Conservation (phyloP, 2,329 filamentous ascomycete species). For the Cercospora sp. region DNA sequence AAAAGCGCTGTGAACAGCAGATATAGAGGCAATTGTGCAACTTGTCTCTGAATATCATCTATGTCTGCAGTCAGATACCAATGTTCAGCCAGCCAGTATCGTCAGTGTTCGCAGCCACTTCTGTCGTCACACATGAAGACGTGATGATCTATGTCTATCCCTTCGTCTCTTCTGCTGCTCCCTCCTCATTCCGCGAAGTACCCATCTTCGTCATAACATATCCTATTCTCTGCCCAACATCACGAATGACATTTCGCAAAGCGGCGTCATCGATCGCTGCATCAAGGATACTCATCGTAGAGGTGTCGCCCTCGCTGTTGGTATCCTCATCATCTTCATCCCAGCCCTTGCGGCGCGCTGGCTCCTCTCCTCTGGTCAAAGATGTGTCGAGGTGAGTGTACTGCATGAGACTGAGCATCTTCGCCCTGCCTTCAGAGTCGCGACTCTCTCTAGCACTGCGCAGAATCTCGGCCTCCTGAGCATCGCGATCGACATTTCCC, state of each 20-base stretch:
- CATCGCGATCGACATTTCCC: slow-evolving; percentile 40
- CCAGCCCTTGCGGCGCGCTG: neutral
- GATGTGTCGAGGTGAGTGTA: slow-evolving; percentile 56
- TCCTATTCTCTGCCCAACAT: slow-evolving; percentile 47
- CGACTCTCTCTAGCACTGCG: slow-evolving; percentile 36
- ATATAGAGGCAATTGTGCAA: neutral
- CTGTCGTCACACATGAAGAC: neutral
- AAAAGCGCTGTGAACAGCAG: too few species aligned
- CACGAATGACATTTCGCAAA: slow-evolving; percentile 51
- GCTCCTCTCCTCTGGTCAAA: slow-evolving; percentile 7
- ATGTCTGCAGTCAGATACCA: neutral
- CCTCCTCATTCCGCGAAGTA: slow-evolving; percentile 2
- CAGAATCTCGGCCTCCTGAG: slow-evolving; percentile 40
- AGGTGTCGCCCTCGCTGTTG: slow-evolving; percentile 35
- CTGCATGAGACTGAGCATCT: slow-evolving; percentile 56
- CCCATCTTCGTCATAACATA: slow-evolving; percentile 54
- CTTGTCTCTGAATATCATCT: neutral
- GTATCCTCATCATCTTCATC: neutral
- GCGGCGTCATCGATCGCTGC: slow-evolving; percentile 53
- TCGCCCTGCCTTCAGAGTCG: slow-evolving; percentile 40
- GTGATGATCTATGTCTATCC: neutral
- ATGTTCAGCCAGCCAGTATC: neutral
- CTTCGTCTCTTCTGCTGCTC: neutral
- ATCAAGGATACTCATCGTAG: slow-evolving; percentile 36
- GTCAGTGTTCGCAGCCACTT: neutral